Conservation (phyloP, 73 alveolate genomes). For the Paramecium biaurelia region DNA sequence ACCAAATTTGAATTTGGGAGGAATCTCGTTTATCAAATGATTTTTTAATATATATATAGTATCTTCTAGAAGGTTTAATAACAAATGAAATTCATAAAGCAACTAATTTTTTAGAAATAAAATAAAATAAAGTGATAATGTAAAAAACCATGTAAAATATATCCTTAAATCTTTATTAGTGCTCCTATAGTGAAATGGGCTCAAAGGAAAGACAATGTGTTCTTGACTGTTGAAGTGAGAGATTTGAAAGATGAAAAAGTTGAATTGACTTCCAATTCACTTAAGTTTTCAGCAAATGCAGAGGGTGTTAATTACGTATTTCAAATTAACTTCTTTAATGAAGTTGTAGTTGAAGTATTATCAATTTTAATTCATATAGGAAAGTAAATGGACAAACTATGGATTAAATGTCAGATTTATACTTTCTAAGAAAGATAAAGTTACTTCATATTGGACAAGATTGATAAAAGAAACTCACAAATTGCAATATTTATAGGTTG, state of each 20-base stretch:
- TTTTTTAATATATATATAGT: neutral
- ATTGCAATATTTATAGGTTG: slow-evolving; percentile 47
- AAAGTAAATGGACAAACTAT: slow-evolving; percentile 57
- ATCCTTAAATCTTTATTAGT: neutral
- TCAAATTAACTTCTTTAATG: slow-evolving; percentile 67
- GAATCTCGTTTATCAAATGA: neutral
- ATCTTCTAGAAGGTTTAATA: neutral
- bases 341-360: slow-evolving; percentile 67
- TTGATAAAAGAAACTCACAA: slow-evolving; percentile 65
- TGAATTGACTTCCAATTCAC: slow-evolving; percentile 73
- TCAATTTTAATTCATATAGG: slow-evolving; percentile 54
- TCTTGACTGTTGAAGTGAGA: slow-evolving; percentile 82
- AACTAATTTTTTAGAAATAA: neutral
- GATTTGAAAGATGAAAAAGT: slow-evolving; percentile 77
- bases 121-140: neutral
- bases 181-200: slow-evolving; percentile 93
- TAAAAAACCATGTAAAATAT: neutral
- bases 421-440: slow-evolving; percentile 67
- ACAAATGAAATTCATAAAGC: neutral
- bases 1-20: neutral
- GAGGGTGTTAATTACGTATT: slow-evolving; percentile 67
- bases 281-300: slow-evolving; percentile 66
- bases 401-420: slow-evolving; percentile 48
- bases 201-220: slow-evolving; percentile 84
- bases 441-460: slow-evolving; percentile 77